phyloP scores from a whole-genome alignment of 2,329 filamentous ascomycete species.

The Colletotrichum agaves region DNA sequence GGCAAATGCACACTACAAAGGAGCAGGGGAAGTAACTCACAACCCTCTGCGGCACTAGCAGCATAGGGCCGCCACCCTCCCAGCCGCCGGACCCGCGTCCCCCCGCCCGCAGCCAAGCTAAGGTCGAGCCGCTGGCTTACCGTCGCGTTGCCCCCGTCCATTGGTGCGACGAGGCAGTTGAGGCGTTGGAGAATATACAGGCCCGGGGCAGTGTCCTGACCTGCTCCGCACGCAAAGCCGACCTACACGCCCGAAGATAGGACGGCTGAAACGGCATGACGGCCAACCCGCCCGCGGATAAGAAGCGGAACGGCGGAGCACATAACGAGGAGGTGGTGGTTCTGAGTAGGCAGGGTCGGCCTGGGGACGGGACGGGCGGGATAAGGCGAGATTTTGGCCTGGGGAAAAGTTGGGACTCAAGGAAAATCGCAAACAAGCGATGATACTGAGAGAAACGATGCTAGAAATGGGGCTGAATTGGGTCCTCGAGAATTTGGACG shows the following conservation, averaged over 20 bases:
- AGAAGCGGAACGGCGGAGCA: background rate
- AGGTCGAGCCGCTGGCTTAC: background rate
- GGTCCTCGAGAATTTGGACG: too few species aligned
- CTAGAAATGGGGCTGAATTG: too few species aligned
- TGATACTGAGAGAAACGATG: background rate
- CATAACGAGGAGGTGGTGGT: background rate
- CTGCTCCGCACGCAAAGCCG: background rate
- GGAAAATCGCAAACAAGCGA: background rate
- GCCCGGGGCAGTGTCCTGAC: background rate
- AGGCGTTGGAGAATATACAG: background rate
- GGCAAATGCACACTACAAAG: too few species aligned
- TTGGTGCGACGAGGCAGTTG: background rate
- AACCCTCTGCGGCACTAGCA: too few species aligned
- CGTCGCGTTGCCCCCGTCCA: background rate
- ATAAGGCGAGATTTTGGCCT: background rate
- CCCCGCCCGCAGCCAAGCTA: background rate
- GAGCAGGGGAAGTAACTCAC: too few species aligned
- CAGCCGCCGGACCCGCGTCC: constrained; percentile 1
- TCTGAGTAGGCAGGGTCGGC: background rate
- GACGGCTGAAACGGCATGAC: background rate
- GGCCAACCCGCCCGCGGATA: background rate
- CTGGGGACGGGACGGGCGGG: background rate
- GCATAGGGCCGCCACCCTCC: background rate
- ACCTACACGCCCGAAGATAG: background rate
- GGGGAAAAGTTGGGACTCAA: constrained; percentile 3